Base-by-base conservation (phyloP, 352 stramenopile species). In the Pythium sp. region DNA sequence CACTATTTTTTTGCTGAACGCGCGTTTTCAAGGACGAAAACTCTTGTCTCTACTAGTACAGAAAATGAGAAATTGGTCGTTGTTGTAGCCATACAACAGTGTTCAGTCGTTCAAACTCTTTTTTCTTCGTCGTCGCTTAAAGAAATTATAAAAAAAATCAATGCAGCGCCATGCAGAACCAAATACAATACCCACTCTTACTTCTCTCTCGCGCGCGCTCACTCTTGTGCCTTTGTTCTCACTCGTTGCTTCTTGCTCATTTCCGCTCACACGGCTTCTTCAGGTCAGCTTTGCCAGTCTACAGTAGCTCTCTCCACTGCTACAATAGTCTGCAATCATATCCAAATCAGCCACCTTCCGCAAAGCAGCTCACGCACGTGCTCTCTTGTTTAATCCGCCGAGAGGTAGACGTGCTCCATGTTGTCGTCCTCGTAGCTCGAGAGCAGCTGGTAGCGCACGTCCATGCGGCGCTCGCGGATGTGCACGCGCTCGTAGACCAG, bases 361-460 rank as follows among this genome's bases (percentile, higher is more conserved):
- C 38, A 46, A 43, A 43, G 36, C 11, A 12, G 36, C 12, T 43
- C 12, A 46, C 14, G 12, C 38, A 46, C 28, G 18, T 6, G 3
- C 3, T 32, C 49, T 56, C 49, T 7, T 57, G n/a, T 8, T 64
- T 75, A 94, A 32, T 93, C 84, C 6, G 80, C 69, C 49, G 82
- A 91, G 65, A 92, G 75, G 49, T 94, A 94, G 11, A 86, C 81
- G 68, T 94, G 83, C 73, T 93, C 84, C 72, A 91, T 76, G 72
- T 87, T 75, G 72, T 93, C 83, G 55, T 94, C 86, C 74, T 94
- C 84, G 69, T 94, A 92, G 22, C 70, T 86, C 47, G 87, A 89
- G 11, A 94, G 64, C 47, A 94, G 68, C 56, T 94, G 87, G 74
- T 94, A 93, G 62, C 72, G 77, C 67, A 87, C 69, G 65, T 92